phyloP scores from a whole-genome alignment of 805 yeast species.

The Torulaspora microellipsoides region DNA sequence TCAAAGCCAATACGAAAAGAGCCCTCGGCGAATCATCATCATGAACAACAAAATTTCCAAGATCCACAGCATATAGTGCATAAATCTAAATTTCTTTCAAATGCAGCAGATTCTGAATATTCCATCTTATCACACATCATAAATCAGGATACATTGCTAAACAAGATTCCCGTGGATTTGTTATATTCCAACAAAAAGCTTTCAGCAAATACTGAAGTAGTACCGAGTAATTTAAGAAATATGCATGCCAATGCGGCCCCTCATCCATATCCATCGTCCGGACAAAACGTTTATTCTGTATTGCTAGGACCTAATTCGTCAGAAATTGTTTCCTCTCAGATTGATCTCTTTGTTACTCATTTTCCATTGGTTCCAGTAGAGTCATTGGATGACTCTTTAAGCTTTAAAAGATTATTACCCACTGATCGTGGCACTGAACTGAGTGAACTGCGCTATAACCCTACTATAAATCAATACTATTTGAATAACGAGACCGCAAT shows the following conservation, averaged over 20 bases:
- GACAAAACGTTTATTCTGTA: constrained; percentile 22
- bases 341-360: constrained; percentile 29
- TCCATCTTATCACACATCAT: constrained; percentile 63
- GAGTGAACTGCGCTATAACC: constrained; percentile 16
- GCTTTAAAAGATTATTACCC: constrained; percentile 23
- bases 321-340: constrained; percentile 24
- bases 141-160: constrained; percentile 35
- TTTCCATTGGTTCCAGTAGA: constrained; percentile 32
- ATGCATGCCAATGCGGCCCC: constrained; percentile 14
- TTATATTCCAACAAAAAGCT: constrained; percentile 14
- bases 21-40: constrained; percentile 8
- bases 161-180: constrained; percentile 26
- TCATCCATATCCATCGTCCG: constrained; percentile 20
- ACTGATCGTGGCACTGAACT: constrained; percentile 13
- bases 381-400: constrained; percentile 13
- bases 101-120: constrained; percentile 71
- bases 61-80: constrained; percentile 24
- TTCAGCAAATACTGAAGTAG: constrained; percentile 3
- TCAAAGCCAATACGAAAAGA: constrained; percentile 13
- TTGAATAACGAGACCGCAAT: constrained; percentile 47
- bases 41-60: constrained; percentile 22
- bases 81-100: constrained; percentile 50
- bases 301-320: constrained; percentile 28
- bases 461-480: constrained; percentile 61
- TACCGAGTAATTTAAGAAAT: constrained; percentile 1